These are phyloP conservation scores for Zelonia costaricensis DNA, from an alignment of 208 protist species.

Conservation along the genomic window DNA sequence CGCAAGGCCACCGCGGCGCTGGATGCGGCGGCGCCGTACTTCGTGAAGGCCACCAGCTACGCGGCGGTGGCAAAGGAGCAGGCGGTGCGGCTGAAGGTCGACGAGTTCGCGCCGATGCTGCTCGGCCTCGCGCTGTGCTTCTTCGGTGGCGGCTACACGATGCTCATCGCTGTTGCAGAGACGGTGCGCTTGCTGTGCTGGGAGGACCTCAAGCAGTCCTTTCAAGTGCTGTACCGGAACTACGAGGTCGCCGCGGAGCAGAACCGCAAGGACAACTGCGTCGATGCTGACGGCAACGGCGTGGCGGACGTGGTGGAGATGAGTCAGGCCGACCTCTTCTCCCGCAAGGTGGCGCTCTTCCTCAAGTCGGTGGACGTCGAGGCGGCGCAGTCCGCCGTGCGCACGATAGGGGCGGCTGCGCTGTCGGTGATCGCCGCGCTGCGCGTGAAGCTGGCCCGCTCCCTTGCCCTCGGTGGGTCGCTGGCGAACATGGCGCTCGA, in stretches of 20 bases:
- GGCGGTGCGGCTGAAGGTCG: constrained; percentile 28
- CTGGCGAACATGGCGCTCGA: constrained; percentile 47
- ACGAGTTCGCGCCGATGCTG: constrained; percentile 48
- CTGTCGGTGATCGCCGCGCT: constrained; percentile 72
- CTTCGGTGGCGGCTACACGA: constrained; percentile 79
- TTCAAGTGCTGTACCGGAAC: constrained; percentile 53
- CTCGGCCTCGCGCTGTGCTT: constrained; percentile 77
- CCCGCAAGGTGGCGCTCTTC: constrained; percentile 58
- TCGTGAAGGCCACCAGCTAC: constrained; percentile 26
- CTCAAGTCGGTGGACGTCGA: constrained; percentile 62
- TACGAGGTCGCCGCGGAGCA: constrained; percentile 57
- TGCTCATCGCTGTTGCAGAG: constrained; percentile 71
- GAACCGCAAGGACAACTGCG: constrained; percentile 53
- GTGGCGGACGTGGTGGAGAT: constrained; percentile 58
- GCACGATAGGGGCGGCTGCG: constrained; percentile 39
- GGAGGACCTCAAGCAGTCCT: constrained; percentile 49
- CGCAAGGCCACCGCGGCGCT: constrained; percentile 23
- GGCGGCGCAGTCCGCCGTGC: constrained; percentile 37
- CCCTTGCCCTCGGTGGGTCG: constrained; percentile 59
- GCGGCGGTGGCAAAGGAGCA: constrained; percentile 13
- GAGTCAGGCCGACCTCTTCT: constrained; percentile 39
- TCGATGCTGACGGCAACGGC: constrained; percentile 50
- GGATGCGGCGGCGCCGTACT: constrained; percentile 22
- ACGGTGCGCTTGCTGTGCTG: constrained; percentile 74
- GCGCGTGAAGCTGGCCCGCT: constrained; percentile 47